Percentiles rank a stretch among this genome's conserved stretches.
Evolutionary conservation across 768 basidiomycete genomes (phyloP).

Genomic region (Wakefieldia striispora): DNA sequence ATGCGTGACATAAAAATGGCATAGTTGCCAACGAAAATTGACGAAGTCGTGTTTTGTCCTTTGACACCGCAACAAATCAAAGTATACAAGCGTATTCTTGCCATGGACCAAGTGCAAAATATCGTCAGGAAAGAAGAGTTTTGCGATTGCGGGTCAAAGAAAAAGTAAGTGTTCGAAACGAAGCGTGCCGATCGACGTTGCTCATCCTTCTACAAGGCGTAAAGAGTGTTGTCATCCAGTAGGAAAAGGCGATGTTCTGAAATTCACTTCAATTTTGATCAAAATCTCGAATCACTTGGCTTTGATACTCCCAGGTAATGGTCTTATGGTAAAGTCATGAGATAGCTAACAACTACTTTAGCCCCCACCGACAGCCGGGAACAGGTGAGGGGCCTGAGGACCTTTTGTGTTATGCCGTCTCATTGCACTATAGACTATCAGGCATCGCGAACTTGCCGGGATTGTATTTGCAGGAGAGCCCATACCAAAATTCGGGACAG

Average conservation of each 20-base stretch:
- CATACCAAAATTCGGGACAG: conserved; percentile 58
- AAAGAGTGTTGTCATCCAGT: conserved; percentile 56
- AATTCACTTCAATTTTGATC: conserved; percentile 77
- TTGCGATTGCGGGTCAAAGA: conserved; percentile 67
- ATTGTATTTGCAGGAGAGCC: conserved; percentile 59
- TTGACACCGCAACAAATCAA: conserved; percentile 65
- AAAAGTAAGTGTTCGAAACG: conserved; percentile 42
- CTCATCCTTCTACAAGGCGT: conserved; percentile 40
- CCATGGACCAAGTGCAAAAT: conserved; percentile 64
- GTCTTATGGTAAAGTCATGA: not conserved
- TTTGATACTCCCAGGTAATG: conserved; percentile 76
- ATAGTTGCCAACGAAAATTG: conserved; percentile 84
- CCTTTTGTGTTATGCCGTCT: not conserved
- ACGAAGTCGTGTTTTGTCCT: conserved; percentile 93
- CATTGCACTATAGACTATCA: conserved; percentile 34
- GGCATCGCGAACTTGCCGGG: conserved; percentile 60
- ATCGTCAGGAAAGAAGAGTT: conserved; percentile 67
- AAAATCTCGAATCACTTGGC: conserved; percentile 88
- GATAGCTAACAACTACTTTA: conserved; percentile 27
- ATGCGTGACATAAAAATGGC: not conserved
- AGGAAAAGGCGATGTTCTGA: conserved; percentile 57
- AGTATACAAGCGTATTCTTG: conserved; percentile 72
- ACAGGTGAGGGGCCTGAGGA: conserved; percentile 44
- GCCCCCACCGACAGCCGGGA: conserved; percentile 67
- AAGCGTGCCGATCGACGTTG: not conserved